Evolutionary conservation across 768 basidiomycete genomes (phyloP), one percentile per base, ranked within the genome.

Genomic region (Rhodotorula toruloides): DNA sequence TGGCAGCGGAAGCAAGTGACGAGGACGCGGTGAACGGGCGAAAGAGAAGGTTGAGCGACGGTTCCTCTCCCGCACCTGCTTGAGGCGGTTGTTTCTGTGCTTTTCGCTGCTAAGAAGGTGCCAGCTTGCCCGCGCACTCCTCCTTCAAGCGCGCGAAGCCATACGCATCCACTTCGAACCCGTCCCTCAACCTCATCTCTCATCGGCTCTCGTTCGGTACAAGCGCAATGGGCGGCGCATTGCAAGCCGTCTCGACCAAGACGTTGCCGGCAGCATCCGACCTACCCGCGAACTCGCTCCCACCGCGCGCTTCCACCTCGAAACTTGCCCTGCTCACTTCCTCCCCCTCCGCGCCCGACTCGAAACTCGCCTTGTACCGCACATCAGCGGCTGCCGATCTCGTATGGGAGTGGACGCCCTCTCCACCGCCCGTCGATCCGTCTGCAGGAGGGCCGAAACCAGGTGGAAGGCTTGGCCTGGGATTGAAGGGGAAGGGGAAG

Each of bases 341-440:
- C 9, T 36, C 50, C 9, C 21, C 47, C 22, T 10, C 27, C 8
- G 8, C 63, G n/a, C 2, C 63, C 31, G 43, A 40, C 48, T 21
- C 55, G 42, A 36, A 42, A 34, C 19, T 63, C 40, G 16, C n/a
- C 40, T 42, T 63, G 3, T 58, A 52, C 42, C 47, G 63, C 34
- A 50, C 55, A 3, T 31, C 49, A 16, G 21, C 39, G 1, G 11
- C 48, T 1, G 32, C 63, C 7, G 40, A 57, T 10, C 32, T 36
- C 31, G 49, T 58, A 0, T 63, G 63, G 63, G 47, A 54, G 3
- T 63, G 48, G 48, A 7, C 25, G 2, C 63, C 63, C 3, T 54
- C 61, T 0, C 53, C 61, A 13, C 48, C 58, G 11, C 48, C 58
- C 4, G 47, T n/a, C n/a, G n/a, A n/a, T n/a, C n/a, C n/a, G n/a